phyloP scores from a whole-genome alignment of 148 eudicot genomes.

The Rhododendron kiyosumense region DNA sequence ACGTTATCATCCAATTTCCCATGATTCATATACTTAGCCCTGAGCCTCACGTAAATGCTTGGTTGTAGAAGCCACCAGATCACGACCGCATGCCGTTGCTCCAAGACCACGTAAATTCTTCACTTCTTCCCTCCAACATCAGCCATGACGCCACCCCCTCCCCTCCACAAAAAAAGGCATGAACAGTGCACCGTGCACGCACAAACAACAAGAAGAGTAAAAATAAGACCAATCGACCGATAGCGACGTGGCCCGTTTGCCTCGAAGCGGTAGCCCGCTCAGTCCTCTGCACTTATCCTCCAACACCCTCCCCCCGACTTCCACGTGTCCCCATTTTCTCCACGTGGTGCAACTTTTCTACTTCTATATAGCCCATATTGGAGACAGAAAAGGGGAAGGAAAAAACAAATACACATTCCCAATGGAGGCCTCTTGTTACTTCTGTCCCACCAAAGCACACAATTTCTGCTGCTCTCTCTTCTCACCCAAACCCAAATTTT shows the following conservation, averaged over 20 bases:
- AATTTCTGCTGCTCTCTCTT: neutral
- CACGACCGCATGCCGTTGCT: too few species aligned
- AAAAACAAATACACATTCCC: neutral
- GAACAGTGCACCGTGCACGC: neutral
- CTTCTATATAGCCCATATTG: neutral
- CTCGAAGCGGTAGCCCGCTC: neutral
- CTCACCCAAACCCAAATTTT: neutral
- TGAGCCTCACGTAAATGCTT: too few species aligned
- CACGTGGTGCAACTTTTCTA: neutral
- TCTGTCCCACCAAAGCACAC: neutral
- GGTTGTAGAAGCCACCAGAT: too few species aligned
- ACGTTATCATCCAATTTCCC: too few species aligned
- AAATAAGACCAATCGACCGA: neutral
- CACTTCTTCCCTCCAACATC: neutral
- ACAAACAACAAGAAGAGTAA: neutral
- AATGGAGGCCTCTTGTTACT: constrained; percentile 10
- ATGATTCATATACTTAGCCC: too few species aligned
- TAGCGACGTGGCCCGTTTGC: neutral
- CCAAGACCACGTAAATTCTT: too few species aligned
- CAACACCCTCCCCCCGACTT: neutral
- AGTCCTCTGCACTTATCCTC: neutral
- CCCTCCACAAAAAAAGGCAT: neutral
- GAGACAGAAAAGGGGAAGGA: neutral
- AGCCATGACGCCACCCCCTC: neutral
- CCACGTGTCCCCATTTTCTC: neutral